Base-by-base conservation (phyloP, 2,329 filamentous ascomycete genomes). In the Penicillium sp. region DNA sequence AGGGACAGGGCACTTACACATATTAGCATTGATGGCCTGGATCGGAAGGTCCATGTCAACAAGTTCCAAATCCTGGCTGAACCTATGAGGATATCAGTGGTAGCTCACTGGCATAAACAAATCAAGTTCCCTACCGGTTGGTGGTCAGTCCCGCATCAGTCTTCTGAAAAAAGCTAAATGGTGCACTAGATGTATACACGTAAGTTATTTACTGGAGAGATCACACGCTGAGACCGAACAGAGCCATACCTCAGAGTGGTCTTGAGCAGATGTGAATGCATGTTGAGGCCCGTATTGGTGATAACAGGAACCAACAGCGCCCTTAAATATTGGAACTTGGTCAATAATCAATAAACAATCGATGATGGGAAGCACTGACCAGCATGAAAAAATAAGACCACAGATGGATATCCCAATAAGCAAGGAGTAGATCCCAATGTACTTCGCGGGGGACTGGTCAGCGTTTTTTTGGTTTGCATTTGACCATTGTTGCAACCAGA, bases 401-500 rank as follows among this genome's bases (percentile, higher is more conserved):
- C 35, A 16, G 13, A 58, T 22, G 3, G 55, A 55, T 10, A 56
- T 54, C 2, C 27, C 43, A 51, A 61, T 41, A 4, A 61, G 40
- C 16, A 55, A 59, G 2, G 69, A 66, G 39, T 77, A 79, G 2
- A 78, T 65, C 0, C 75, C 75, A 3, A 77, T 65, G 62, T 75
- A 79, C 49, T 73, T 71, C 2, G 74, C 76, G 4, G 75, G 56
- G 1, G 65, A 60, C n/a, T 64, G 60, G 66, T 81, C 78, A 0
- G 78, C 77, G 19, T 71, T 62, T 0, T 64, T 54, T 4, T 72
- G 68, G 43, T 79, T 80, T 41, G 75, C 77, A 52, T 79, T 74
- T 0, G 80, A 75, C 81, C 78, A 83, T 69, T 79, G 78, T 57
- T 81, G 77, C 6, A 83, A 73, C 81, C 81, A 83, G 4, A 83